Evolutionary conservation across 176 grass and related monocot species (phyloP).

Genomic region (Metroxylon sagu): DNA sequence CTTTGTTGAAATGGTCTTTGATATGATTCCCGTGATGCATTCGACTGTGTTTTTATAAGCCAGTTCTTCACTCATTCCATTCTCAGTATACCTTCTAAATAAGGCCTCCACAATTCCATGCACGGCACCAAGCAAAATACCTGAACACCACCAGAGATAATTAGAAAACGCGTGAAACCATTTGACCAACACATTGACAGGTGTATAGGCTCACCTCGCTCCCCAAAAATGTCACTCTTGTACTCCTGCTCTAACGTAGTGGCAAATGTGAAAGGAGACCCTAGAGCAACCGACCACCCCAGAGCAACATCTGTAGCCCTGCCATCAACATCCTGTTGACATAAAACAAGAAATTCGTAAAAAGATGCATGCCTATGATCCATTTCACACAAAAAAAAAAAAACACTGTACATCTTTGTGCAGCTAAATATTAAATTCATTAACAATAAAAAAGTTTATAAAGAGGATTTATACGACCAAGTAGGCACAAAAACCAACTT

Average conservation of each 20-base stretch:
- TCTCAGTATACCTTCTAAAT: conserved; percentile 69
- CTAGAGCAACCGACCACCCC: conserved; percentile 75
- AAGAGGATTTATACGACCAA: not conserved
- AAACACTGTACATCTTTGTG: no score
- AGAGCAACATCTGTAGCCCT: conserved; percentile 78
- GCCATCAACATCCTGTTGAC: conserved; percentile 69
- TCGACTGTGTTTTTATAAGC: conserved; percentile 72
- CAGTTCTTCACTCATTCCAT: conserved; percentile 57
- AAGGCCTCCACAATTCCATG: conserved; percentile 68
- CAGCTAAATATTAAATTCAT: no score
- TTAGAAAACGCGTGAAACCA: not conserved
- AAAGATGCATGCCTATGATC: no score
- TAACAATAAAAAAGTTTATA: no score
- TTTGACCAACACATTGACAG: not conserved
- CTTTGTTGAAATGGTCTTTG: conserved; percentile 67
- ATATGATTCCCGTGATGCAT: conserved; percentile 74
- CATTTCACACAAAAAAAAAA: no score
- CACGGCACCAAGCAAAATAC: conserved; percentile 62
- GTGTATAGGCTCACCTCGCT: conserved; percentile 34
- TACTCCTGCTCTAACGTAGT: conserved; percentile 77
- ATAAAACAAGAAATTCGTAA: not conserved
- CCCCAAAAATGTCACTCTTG: conserved; percentile 74
- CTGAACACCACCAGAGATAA: conserved; percentile 18
- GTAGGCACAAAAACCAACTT: conserved; percentile 6
- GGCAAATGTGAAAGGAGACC: conserved; percentile 78